Base-by-base conservation (phyloP, 1,139 yeast species). In the Candida tetrigidarum region DNA sequence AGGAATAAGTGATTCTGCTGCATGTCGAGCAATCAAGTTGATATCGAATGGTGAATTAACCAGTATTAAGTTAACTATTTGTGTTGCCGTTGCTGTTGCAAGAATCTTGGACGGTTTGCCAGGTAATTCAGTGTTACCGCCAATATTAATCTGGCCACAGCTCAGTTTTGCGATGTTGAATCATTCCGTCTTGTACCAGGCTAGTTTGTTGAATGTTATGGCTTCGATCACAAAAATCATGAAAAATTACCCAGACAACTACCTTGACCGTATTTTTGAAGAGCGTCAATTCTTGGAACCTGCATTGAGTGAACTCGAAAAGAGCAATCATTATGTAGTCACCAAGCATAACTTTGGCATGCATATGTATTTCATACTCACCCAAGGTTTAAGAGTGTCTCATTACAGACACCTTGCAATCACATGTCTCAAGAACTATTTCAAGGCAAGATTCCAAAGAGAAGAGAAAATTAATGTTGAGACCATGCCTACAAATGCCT, bases 101-200 rank as follows among this genome's bases (percentile, higher is more conserved):
- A 77, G 84, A 47, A 71, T 88, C 48, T 74, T 83, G 11, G 78
- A 78, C 47, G 96, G 96, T 0, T 62, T 89, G 34, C 72, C 82
- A 5, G 68, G 73, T 4, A 67, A 71, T 5, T 81, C 92, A 0
- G 64, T 68, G 1, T 73, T 84, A 50, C 76, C 83, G 40, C 75
- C 82, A 3, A 71, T 76, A 26, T 60, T 88, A 51, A 80, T 87
- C 48, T 90, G 96, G 96, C 69, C 86, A 51, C 55, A 74, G 62
- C 49, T 72, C 62, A 53, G 76, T 65, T 52, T 65, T 69, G 55
- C 70, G 1, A 57, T 71, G 49, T 51, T 73, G 49, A 66, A 64
- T 30, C 61, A 62, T 47, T 58, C 72, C 3, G 59, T 66, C 3
- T 57, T 71, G 18, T 84, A 81, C 58, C 89, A 82, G 51, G 79